A percentile compares a stretch with the other conserved stretches of the same genome.
Evolutionary conservation across 352 stramenopile species (phyloP).

Genomic region (Phytophthora agathidicida): DNA sequence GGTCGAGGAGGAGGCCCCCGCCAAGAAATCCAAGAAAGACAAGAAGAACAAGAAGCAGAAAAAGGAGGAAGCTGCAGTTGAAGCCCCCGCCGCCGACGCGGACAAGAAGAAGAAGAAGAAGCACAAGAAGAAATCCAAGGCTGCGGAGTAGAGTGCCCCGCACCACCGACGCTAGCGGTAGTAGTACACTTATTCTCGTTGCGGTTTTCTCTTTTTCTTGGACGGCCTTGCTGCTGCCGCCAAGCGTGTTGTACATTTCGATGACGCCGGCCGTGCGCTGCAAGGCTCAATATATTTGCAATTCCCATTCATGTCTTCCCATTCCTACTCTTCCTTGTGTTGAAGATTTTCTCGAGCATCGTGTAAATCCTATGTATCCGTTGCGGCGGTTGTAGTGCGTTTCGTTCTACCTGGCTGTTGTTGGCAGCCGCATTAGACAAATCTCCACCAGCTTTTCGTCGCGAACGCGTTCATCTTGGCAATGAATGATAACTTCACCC

Average conservation of each 20-base stretch:
- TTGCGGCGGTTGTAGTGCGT: constrained; percentile 32
- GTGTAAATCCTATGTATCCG: too few relatives aligned
- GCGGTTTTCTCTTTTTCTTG: constrained; percentile 24
- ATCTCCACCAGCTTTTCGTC: neutral
- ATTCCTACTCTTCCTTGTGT: too few relatives aligned
- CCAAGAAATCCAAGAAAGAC: constrained; percentile 87
- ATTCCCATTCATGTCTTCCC: constrained; percentile 22
- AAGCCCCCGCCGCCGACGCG: constrained; percentile 27
- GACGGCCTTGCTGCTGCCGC: constrained; percentile 27
- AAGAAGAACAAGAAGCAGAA: constrained; percentile 72
- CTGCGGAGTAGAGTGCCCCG: constrained; percentile 58
- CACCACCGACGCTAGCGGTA: constrained; percentile 40
- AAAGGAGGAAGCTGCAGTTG: constrained; percentile 36
- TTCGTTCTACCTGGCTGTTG: constrained; percentile 8
- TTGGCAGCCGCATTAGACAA: constrained; percentile 18
- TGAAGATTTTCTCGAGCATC: too few relatives aligned
- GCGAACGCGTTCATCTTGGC: neutral
- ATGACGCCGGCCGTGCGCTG: constrained; percentile 32
- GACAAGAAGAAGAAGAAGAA: constrained; percentile 88
- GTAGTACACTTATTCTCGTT: constrained; percentile 57
- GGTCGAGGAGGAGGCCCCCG: constrained; percentile 61
- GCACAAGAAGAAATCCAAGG: constrained; percentile 83
- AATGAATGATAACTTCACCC: constrained; percentile 18
- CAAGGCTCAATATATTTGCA: constrained; percentile 44
- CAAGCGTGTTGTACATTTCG: constrained; percentile 35